Conservation (phyloP, 2,329 filamentous ascomycete genomes). For the Aureobasidium sp. region DNA sequence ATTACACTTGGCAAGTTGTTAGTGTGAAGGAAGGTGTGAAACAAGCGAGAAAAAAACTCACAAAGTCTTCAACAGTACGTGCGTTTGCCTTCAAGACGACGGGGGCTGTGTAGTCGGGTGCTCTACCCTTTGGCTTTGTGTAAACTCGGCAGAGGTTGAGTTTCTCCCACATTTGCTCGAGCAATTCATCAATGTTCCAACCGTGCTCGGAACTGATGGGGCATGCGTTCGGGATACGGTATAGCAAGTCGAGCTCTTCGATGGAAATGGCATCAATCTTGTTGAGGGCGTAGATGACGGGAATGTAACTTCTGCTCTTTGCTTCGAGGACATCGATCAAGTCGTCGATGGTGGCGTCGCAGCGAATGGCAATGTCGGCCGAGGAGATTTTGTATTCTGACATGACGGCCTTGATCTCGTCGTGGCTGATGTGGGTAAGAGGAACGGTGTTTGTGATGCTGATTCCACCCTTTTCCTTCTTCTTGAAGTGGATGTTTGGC, state of each 20-base stretch:
- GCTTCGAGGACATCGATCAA: conserved; percentile 93
- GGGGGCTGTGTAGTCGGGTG: conserved; percentile 85
- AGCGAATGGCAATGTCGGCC: conserved; percentile 94
- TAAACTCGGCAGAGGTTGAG: conserved; percentile 86
- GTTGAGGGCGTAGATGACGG: conserved; percentile 98
- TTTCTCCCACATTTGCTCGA: conserved; percentile 99
- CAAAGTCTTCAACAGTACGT: conserved; percentile 94
- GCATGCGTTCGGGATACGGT: conserved; percentile 93
- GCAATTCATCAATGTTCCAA: conserved; percentile 94
- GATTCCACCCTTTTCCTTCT: conserved; percentile 98
- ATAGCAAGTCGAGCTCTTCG: conserved; percentile 91
- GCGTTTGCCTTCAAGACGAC: conserved; percentile 78
- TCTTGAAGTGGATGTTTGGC: conserved; percentile 98
- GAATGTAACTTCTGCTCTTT: conserved; percentile 91
- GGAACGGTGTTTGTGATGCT: conserved; percentile 94
- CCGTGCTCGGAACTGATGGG: conserved; percentile 92
- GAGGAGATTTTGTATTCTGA: conserved; percentile 93
- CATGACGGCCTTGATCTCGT: conserved; percentile 98
- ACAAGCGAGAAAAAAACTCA: conserved; percentile 46
- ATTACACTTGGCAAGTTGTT: conserved; percentile 64
- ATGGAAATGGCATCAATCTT: conserved; percentile 99
- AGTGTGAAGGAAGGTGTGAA: conserved; percentile 23
- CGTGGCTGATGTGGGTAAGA: conserved; percentile 83
- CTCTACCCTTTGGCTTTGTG: conserved; percentile 93
- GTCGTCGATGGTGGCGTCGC: conserved; percentile 95